These are phyloP conservation scores for Adenanthera pavonina DNA, from an alignment of 306 rosid species.

Conservation along the genomic window DNA sequence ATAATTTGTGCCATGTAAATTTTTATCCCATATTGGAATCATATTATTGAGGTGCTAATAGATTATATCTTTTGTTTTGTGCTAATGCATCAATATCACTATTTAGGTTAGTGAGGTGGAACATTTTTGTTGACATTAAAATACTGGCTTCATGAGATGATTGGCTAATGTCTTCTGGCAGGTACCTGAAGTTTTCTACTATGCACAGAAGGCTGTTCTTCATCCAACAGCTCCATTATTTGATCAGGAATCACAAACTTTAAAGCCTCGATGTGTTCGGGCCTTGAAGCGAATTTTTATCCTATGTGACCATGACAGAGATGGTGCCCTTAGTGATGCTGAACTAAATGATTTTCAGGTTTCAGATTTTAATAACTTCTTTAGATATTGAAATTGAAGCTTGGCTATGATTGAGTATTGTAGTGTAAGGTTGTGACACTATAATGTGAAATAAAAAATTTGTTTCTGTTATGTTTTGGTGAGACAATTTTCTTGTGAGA, in stretches of 20 bases:
- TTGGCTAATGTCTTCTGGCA: slow-evolving; percentile 37
- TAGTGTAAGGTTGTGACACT: neutral
- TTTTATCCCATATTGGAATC: slow-evolving; percentile 5
- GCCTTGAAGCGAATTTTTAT: slow-evolving; percentile 96
- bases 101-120: neutral
- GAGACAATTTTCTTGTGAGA: neutral
- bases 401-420: slow-evolving; percentile 1
- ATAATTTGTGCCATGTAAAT: slow-evolving; percentile 1
- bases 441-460: neutral
- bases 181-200: slow-evolving; percentile 98
- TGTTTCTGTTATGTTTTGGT: slow-evolving; percentile 31
- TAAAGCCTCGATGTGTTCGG: slow-evolving; percentile 92
- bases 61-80: slow-evolving; percentile 29
- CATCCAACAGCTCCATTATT: slow-evolving; percentile 97
- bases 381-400: neutral
- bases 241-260: slow-evolving; percentile 94
- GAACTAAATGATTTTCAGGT: slow-evolving; percentile 34
- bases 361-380: neutral
- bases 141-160: neutral
- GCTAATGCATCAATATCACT: neutral
- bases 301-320: slow-evolving; percentile 91
- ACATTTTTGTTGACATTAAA: neutral
- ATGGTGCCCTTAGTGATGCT: slow-evolving; percentile 68
- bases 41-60: slow-evolving; percentile 20
- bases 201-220: slow-evolving; percentile 98